These are phyloP conservation scores for Clitopilus hobsonii DNA, from an alignment of 768 basidiomycete species.

Conservation along the genomic window DNA sequence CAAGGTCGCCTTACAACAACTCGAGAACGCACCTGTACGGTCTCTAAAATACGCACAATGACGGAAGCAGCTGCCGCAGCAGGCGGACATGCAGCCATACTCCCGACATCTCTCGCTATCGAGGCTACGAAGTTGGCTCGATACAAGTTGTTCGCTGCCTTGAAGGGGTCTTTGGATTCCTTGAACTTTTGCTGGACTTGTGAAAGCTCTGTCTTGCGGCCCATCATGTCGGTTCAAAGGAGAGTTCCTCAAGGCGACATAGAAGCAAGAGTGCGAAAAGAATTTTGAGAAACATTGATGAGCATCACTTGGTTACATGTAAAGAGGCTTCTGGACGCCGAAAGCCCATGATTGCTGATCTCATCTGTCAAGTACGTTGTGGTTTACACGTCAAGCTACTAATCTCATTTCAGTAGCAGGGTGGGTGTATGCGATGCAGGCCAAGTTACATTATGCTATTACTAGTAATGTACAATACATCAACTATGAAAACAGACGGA, in stretches of 20 bases:
- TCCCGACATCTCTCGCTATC: slow-evolving; percentile 6
- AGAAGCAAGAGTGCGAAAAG: too few species aligned
- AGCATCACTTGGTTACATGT: neutral
- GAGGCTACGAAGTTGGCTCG: slow-evolving; percentile 5
- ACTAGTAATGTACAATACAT: too few species aligned
- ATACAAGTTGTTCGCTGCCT: neutral
- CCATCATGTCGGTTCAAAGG: slow-evolving; percentile 7
- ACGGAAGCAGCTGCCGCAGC: slow-evolving; percentile 7
- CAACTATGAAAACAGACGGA: too few species aligned
- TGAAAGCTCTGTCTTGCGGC: slow-evolving; percentile 13
- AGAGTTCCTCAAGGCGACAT: neutral
- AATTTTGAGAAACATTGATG: neutral
- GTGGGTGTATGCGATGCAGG: too few species aligned
- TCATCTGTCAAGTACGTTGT: neutral
- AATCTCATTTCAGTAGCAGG: too few species aligned
- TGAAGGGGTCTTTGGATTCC: neutral
- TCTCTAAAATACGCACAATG: slow-evolving; percentile 8
- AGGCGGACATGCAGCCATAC: slow-evolving; percentile 9
- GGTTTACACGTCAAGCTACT: too few species aligned
- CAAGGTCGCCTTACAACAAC: neutral
- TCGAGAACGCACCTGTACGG: slow-evolving; percentile 3
- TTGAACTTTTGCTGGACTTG: too few species aligned
- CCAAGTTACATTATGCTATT: too few species aligned
- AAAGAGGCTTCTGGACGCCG: neutral
- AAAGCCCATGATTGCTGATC: neutral